Conservation (phyloP, 2,329 filamentous ascomycete genomes). For the Monilinia aucupariae region DNA sequence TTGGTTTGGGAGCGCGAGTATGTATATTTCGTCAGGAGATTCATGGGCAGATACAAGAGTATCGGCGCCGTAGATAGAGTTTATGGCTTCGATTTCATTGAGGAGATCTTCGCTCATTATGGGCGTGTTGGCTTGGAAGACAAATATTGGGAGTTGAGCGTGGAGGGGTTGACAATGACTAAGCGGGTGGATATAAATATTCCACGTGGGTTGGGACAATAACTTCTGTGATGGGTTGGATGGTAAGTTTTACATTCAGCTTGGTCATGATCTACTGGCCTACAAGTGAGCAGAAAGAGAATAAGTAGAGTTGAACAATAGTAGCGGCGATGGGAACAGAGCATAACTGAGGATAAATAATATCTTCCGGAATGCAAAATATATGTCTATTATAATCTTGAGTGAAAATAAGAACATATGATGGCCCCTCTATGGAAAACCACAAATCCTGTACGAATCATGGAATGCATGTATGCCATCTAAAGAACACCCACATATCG, state of each 20-base stretch:
- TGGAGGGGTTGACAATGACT: neutral
- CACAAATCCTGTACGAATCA: neutral
- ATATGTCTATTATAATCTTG: neutral
- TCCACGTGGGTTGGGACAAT: neutral
- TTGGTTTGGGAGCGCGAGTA: conserved; percentile 59
- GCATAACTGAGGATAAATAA: neutral
- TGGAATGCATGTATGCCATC: neutral
- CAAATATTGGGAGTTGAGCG: neutral
- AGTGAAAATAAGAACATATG: neutral
- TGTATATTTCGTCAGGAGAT: conserved; percentile 42
- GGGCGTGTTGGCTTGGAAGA: neutral
- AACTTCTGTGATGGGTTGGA: neutral
- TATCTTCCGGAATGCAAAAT: neutral
- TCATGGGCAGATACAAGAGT: conserved; percentile 46
- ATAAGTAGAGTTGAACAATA: neutral
- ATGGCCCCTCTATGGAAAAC: neutral
- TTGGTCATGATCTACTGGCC: neutral
- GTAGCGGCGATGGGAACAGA: neutral
- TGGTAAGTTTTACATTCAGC: neutral
- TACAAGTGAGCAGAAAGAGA: neutral
- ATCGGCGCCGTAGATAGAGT: conserved; percentile 73
- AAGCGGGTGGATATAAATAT: neutral
- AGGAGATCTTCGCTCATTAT: conserved; percentile 42
- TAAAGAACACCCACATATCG: too few species aligned
- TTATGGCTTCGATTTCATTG: conserved; percentile 76